Conservation (phyloP, 495 filamentous ascomycete genomes). For the Talaromyces proteolyticus region DNA sequence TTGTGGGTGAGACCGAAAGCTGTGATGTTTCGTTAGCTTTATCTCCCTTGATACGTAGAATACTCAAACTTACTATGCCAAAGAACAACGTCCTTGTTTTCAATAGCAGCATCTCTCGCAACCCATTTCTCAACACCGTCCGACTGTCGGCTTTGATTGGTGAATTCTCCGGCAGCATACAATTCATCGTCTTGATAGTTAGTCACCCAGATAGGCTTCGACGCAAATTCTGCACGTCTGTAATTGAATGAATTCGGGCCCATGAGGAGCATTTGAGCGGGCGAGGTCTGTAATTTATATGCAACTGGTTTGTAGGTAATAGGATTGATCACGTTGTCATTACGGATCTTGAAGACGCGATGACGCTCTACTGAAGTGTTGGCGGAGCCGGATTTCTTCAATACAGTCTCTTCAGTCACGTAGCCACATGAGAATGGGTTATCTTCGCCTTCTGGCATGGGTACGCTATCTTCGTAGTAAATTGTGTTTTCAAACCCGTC, state of each 20-base stretch:
- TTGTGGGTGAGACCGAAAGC: slow-evolving; percentile 61
- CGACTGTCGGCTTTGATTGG: slow-evolving; percentile 70
- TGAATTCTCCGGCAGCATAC: slow-evolving; percentile 74
- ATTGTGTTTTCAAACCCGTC: slow-evolving; percentile 67
- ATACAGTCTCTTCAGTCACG: slow-evolving; percentile 43
- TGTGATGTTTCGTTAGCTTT: slow-evolving; percentile 41
- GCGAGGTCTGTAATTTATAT: slow-evolving; percentile 67
- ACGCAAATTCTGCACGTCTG: slow-evolving; percentile 70
- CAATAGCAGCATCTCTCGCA: slow-evolving; percentile 39
- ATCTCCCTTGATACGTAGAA: not conserved
- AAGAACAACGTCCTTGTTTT: slow-evolving; percentile 42
- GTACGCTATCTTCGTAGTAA: slow-evolving; percentile 60
- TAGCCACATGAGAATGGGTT: slow-evolving; percentile 81
- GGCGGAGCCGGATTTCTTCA: slow-evolving; percentile 52
- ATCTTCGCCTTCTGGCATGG: slow-evolving; percentile 58
- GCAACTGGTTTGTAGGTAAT: slow-evolving; percentile 69
- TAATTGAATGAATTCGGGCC: slow-evolving; percentile 63
- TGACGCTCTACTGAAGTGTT: slow-evolving; percentile 58
- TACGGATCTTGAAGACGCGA: slow-evolving; percentile 78
- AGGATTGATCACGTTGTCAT: slow-evolving; percentile 57
- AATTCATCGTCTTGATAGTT: slow-evolving; percentile 70
- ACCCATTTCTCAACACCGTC: slow-evolving; percentile 50
- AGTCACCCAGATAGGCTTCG: slow-evolving; percentile 76
- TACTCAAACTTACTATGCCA: slow-evolving; percentile 25
- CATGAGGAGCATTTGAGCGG: slow-evolving; percentile 75